phyloP scores from a whole-genome alignment of 345 rosid species.

The Zanthoxylum bungeanum region DNA sequence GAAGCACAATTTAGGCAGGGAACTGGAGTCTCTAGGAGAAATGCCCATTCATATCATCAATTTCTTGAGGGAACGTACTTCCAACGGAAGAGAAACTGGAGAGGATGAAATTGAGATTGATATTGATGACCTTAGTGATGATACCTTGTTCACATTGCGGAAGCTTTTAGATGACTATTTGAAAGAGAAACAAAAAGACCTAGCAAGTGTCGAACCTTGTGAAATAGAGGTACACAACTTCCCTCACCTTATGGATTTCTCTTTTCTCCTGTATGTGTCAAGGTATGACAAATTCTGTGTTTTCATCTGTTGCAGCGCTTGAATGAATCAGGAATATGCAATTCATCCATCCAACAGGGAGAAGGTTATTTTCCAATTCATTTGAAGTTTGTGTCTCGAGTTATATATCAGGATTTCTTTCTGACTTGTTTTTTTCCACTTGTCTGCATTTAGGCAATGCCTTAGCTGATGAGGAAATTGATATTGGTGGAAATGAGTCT shows the following conservation, averaged over 20 bases:
- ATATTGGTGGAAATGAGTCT: conserved; percentile 86
- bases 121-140: conserved; percentile 83
- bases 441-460: conserved; percentile 59
- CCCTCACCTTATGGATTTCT: background rate
- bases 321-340: conserved; percentile 71
- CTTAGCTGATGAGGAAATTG: conserved; percentile 70
- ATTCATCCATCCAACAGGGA: conserved; percentile 68
- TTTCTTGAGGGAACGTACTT: conserved; percentile 73
- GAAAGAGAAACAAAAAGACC: conserved; percentile 57
- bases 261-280: background rate
- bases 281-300: conserved; percentile 1
- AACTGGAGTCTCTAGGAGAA: conserved; percentile 63
- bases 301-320: conserved; percentile 44
- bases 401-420: background rate
- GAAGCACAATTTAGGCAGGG: conserved; percentile 55
- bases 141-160: conserved; percentile 62
- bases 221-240: conserved; percentile 73
- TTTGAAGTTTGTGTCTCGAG: background rate
- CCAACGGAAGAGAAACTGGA: conserved; percentile 56
- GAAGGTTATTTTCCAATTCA: conserved; percentile 43
- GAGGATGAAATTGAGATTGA: conserved; percentile 97
- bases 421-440: conserved; percentile 6
- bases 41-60: conserved; percentile 73
- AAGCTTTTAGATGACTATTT: conserved; percentile 70
- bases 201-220: conserved; percentile 58